Evolutionary conservation across 2,329 filamentous ascomycete species (phyloP).

Genomic region (Epichloe scottii): DNA sequence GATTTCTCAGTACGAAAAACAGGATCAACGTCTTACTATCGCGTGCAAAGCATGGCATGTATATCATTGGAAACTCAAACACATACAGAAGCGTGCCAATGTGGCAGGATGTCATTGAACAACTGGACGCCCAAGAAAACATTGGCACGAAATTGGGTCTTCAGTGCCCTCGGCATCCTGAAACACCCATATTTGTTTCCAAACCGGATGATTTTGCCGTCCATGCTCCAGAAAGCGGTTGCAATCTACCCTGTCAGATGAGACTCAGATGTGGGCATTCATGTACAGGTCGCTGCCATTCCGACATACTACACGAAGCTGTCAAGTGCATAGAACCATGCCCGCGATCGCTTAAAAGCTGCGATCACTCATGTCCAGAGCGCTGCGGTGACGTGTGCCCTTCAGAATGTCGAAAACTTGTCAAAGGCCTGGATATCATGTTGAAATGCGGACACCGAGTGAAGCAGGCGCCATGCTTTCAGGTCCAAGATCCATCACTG

Average conservation of each 20-base stretch:
- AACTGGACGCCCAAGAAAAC: slow-evolving; percentile 32
- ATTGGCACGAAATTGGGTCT: slow-evolving; percentile 41
- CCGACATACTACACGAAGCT: slow-evolving; percentile 31
- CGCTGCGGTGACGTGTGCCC: background rate
- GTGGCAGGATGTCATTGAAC: slow-evolving; percentile 47
- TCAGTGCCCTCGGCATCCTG: slow-evolving; percentile 47
- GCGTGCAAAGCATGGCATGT: slow-evolving; percentile 57
- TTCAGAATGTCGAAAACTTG: background rate
- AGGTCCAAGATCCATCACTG: slow-evolving; percentile 27
- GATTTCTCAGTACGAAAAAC: slow-evolving; percentile 55
- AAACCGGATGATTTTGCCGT: slow-evolving; percentile 43
- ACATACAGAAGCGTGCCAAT: slow-evolving; percentile 46
- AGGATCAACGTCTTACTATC: slow-evolving; percentile 58
- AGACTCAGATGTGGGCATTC: slow-evolving; percentile 35
- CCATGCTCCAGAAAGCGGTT: slow-evolving; percentile 51
- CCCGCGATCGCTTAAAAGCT: slow-evolving; percentile 26
- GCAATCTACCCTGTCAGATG: slow-evolving; percentile 35
- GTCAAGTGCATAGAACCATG: slow-evolving; percentile 34
- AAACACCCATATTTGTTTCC: slow-evolving; percentile 35
- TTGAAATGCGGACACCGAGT: background rate
- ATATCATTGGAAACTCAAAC: slow-evolving; percentile 52
- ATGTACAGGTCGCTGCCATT: slow-evolving; percentile 34
- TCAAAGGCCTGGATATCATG: background rate
- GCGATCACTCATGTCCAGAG: slow-evolving; percentile 17
- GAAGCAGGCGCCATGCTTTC: slow-evolving; percentile 21